Conservation (phyloP, 192 early-diverging fungal species). For the Backusella luteola region DNA sequence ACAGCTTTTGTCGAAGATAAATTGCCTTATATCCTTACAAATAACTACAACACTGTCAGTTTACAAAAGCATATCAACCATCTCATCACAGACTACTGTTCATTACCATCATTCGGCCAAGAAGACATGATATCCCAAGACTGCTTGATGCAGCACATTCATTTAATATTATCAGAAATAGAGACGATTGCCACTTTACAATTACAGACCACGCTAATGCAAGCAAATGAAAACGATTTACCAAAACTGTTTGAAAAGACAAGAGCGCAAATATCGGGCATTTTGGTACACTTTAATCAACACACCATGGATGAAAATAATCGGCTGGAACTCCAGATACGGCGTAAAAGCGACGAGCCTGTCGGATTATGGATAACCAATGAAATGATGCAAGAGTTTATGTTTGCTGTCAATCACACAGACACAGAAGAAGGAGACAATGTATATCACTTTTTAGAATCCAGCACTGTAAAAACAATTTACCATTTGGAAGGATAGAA, state of each 20-base stretch:
- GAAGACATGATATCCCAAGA: not conserved
- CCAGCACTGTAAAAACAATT: conserved; percentile 4
- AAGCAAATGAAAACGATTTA: conserved; percentile 8
- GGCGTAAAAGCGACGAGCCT: not conserved
- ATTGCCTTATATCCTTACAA: conserved; percentile 6
- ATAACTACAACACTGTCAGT: conserved; percentile 5
- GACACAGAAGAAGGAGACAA: conserved; percentile 9
- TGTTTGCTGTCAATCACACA: conserved; percentile 8
- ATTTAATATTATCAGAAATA: conserved; percentile 5
- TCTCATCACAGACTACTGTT: conserved; percentile 2
- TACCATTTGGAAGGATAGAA: not conserved
- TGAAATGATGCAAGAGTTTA: conserved; percentile 16
- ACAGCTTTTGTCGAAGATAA: conserved; percentile 18
- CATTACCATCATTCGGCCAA: not conserved
- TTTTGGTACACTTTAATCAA: conserved; percentile 1
- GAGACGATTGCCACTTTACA: not conserved
- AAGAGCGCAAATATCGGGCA: conserved; percentile 11
- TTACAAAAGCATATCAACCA: conserved; percentile 10
- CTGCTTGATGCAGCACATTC: not conserved
- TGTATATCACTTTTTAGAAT: conserved; percentile 7
- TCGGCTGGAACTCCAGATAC: conserved; percentile 7
- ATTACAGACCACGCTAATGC: not conserved
- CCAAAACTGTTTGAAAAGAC: conserved; percentile 16
- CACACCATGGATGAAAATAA: conserved; percentile 10
- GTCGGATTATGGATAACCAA: conserved; percentile 3